Evolutionary conservation across 495 filamentous ascomycete genomes (phyloP).

Genomic region (Neurospora cerealis): DNA sequence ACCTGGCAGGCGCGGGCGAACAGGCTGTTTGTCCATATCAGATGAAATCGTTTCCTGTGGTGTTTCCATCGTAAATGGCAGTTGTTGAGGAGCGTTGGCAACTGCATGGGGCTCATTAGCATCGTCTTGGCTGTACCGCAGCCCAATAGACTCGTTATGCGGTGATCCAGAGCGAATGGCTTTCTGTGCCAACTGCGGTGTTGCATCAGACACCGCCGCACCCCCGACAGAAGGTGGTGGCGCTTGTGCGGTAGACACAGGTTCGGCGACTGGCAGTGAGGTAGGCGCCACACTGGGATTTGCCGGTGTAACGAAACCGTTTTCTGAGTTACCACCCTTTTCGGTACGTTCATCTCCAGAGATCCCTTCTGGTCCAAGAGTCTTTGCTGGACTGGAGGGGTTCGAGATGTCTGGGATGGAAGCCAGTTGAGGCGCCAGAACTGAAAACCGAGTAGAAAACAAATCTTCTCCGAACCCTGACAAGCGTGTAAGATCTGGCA

Average conservation of each 20-base stretch:
- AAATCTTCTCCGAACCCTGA: constrained; percentile 52
- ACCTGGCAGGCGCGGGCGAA: constrained; percentile 51
- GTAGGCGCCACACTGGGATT: neutral
- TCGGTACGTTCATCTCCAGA: neutral
- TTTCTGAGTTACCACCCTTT: neutral
- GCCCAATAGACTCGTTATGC: constrained; percentile 6
- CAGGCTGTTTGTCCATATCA: constrained; percentile 29
- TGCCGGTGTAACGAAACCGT: neutral
- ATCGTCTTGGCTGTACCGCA: constrained; percentile 1
- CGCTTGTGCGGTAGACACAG: neutral
- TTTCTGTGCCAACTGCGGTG: neutral
- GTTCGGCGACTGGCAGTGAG: neutral
- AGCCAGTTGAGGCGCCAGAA: neutral
- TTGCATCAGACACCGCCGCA: constrained; percentile 5
- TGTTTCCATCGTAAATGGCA: constrained; percentile 5
- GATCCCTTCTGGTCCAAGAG: neutral
- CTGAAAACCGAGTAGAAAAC: constrained; percentile 19
- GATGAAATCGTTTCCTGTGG: constrained; percentile 10
- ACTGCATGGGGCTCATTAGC: constrained; percentile 2
- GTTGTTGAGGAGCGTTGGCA: constrained; percentile 2
- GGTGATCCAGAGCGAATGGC: neutral
- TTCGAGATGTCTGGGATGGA: constrained; percentile 1
- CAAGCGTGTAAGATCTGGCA: constrained; percentile 56
- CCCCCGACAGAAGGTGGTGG: neutral
- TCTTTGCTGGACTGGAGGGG: neutral